Evolutionary conservation across 208 protist genomes (phyloP).

Genomic region (Jaenimonas drosophilae): DNA sequence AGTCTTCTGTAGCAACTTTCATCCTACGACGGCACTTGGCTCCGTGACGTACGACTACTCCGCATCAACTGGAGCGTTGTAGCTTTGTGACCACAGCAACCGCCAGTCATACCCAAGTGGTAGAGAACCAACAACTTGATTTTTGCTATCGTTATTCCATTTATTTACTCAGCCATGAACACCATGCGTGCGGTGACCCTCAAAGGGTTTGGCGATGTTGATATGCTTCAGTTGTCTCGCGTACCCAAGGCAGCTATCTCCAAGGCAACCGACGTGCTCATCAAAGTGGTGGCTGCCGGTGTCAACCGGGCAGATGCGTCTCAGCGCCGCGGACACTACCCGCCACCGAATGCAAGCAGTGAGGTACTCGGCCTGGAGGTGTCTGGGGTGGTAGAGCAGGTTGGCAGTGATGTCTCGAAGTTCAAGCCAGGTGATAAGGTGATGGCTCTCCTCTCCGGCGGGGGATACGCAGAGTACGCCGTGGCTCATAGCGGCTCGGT

Average conservation of each 20-base stretch:
- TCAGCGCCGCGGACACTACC: constrained; percentile 82
- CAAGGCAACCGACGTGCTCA: constrained; percentile 49
- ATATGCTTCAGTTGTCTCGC: constrained; percentile 46
- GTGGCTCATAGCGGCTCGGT: constrained; percentile 61
- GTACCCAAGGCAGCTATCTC: constrained; percentile 27
- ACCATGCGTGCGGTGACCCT: constrained; percentile 71
- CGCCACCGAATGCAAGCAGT: constrained; percentile 60
- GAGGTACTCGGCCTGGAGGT: constrained; percentile 89
- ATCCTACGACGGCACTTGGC: no score
- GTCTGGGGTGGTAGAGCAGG: constrained; percentile 64
- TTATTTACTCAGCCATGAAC: constrained; percentile 25
- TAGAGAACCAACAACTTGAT: not conserved
- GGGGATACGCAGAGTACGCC: constrained; percentile 89
- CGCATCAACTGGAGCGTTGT: no score
- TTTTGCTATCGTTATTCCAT: not conserved
- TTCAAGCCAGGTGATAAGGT: constrained; percentile 83
- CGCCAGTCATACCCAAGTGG: no score
- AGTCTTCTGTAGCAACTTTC: no score
- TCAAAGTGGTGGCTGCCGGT: constrained; percentile 80
- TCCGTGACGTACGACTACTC: no score
- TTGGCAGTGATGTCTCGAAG: constrained; percentile 37
- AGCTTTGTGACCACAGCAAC: no score
- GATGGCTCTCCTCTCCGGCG: constrained; percentile 79
- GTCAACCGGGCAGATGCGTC: constrained; percentile 83
- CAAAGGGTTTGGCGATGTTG: constrained; percentile 53